These are phyloP conservation scores for Chloranthus sessilifolius DNA, from an alignment of 164 flowering plant species.

Conservation along the genomic window DNA sequence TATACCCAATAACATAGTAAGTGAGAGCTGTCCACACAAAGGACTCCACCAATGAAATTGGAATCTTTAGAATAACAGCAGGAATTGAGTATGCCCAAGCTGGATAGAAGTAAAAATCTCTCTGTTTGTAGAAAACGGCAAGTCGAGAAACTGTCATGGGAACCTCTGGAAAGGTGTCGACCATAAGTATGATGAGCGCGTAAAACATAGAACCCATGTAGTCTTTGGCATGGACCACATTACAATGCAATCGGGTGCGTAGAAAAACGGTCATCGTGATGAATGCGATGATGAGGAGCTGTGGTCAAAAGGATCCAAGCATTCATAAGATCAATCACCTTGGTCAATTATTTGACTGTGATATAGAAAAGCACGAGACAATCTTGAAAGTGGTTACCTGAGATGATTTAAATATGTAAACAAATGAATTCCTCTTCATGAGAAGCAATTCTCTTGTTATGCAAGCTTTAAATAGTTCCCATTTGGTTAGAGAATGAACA, in stretches of 20 bases:
- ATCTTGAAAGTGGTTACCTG: slow-evolving; percentile 25
- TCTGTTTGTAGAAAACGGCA: slow-evolving; percentile 52
- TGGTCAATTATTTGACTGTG: too few species aligned
- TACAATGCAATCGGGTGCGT: slow-evolving; percentile 27
- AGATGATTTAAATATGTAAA: slow-evolving; percentile 41
- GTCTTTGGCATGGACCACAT: slow-evolving; percentile 32
- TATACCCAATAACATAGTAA: slow-evolving; percentile 61
- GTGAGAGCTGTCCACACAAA: slow-evolving; percentile 55
- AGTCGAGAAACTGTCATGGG: slow-evolving; percentile 42
- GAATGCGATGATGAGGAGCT: slow-evolving; percentile 38
- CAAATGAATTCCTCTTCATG: slow-evolving; percentile 43
- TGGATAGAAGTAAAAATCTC: slow-evolving; percentile 47
- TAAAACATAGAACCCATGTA: slow-evolving; percentile 43
- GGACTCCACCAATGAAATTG: slow-evolving; percentile 51
- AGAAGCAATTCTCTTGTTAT: slow-evolving; percentile 44
- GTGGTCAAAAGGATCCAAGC: slow-evolving; percentile 19
- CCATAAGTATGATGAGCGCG: slow-evolving; percentile 26
- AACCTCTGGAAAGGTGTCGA: slow-evolving; percentile 46
- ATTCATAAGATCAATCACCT: too few species aligned
- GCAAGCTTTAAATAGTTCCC: slow-evolving; percentile 52
- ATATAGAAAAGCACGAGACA: too few species aligned
- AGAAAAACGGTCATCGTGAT: slow-evolving; percentile 48
- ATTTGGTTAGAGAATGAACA: slow-evolving; percentile 31
- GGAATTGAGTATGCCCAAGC: slow-evolving; percentile 66
- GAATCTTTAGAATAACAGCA: slow-evolving; percentile 42